phyloP scores from a whole-genome alignment of 2,329 filamentous ascomycete genomes.

The Sclerotinia spermophila region DNA sequence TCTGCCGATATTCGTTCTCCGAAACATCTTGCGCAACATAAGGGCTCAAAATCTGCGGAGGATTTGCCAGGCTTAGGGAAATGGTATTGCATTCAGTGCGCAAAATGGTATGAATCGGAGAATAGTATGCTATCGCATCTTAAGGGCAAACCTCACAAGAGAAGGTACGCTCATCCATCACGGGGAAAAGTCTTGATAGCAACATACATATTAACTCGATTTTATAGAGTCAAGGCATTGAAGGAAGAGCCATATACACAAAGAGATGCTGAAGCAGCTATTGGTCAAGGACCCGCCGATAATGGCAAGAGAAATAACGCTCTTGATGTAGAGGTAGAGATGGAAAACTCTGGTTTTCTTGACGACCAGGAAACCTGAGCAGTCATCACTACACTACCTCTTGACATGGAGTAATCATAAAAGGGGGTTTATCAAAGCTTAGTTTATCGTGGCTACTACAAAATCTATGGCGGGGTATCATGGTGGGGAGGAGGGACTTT shows the following conservation, averaged over 20 bases:
- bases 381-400: no score
- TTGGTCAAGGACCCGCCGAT: slow-evolving; percentile 63
- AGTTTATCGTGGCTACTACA: slow-evolving; percentile 1
- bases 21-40: slow-evolving; percentile 76
- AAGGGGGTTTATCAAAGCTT: not conserved
- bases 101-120: slow-evolving; percentile 93
- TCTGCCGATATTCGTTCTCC: slow-evolving; percentile 74
- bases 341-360: slow-evolving; percentile 35
- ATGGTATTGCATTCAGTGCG: slow-evolving; percentile 87
- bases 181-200: no score
- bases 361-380: slow-evolving; percentile 29
- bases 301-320: slow-evolving; percentile 51
- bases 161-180: slow-evolving; percentile 56
- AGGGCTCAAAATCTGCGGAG: slow-evolving; percentile 73
- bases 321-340: slow-evolving; percentile 41
- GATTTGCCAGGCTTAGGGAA: slow-evolving; percentile 84
- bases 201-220: slow-evolving; percentile 3
- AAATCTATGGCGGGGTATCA: slow-evolving; percentile 18
- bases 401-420: not conserved
- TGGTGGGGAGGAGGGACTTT: slow-evolving; percentile 1
- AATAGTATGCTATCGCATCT: slow-evolving; percentile 69
- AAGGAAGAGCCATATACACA: slow-evolving; percentile 83
- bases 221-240: slow-evolving; percentile 70
- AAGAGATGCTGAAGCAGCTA: slow-evolving; percentile 77
- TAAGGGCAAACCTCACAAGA: slow-evolving; percentile 90